Evolutionary conservation across 1,284 basidiomycete species (phyloP).

Genomic region (Thecaphora thlaspeos): DNA sequence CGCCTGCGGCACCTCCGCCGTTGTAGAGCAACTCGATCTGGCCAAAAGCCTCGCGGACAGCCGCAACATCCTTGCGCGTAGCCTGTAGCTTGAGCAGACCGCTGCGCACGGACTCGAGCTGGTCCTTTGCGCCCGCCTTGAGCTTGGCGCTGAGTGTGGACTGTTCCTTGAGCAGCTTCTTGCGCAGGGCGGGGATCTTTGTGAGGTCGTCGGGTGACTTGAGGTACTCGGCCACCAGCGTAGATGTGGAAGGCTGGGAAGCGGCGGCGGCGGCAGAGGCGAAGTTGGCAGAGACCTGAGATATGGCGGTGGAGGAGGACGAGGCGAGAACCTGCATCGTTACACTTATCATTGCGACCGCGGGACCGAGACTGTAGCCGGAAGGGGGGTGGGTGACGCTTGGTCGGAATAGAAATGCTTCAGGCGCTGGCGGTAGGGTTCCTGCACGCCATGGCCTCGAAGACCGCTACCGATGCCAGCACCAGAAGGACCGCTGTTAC

Average conservation of each 20-base stretch:
- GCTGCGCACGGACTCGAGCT: conserved; percentile 85
- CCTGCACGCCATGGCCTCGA: too few species aligned
- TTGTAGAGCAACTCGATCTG: conserved; percentile 71
- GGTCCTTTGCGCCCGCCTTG: conserved; percentile 87
- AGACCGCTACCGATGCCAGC: too few species aligned
- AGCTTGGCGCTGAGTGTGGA: conserved; percentile 89
- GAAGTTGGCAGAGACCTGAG: not conserved
- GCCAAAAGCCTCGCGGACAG: conserved; percentile 88
- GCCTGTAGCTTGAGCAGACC: conserved; percentile 81
- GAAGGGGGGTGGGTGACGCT: too few species aligned
- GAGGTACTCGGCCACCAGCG: conserved; percentile 46
- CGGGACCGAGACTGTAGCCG: too few species aligned
- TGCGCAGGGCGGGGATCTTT: conserved; percentile 83
- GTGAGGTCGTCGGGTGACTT: conserved; percentile 82
- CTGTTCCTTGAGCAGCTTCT: conserved; percentile 95
- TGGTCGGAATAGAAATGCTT: too few species aligned
- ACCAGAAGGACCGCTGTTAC: too few species aligned
- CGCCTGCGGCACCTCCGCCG: conserved; percentile 15
- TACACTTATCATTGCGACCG: not conserved
- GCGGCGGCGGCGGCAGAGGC: conserved; percentile 11
- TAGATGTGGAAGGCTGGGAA: conserved; percentile 12
- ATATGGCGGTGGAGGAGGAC: not conserved
- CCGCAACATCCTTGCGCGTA: conserved; percentile 77
- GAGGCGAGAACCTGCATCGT: not conserved
- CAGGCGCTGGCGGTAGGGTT: too few species aligned